Evolutionary conservation across 2,329 filamentous ascomycete genomes (phyloP), one percentile per base, ranked within the genome.

Genomic region (Verticillium nubilum): DNA sequence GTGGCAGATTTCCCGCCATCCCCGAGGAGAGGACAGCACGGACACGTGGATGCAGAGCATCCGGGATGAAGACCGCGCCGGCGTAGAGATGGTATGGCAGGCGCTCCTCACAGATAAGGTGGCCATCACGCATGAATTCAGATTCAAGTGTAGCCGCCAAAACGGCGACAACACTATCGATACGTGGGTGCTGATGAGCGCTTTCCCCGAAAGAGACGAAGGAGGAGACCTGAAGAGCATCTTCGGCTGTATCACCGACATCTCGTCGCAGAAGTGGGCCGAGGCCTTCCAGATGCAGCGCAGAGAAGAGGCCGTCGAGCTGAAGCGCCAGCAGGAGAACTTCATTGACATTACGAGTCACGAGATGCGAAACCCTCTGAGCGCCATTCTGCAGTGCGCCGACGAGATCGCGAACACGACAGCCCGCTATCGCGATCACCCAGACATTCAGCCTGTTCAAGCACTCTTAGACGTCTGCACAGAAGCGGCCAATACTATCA

Each of bases 231-330:
- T 92, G 57, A 91, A 91, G 74, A 86, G 87, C 62, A 87, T 92
- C 2, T 92, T 93, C 66, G 90, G 89, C 57, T 90, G 87, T 68
- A 88, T 96, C 57, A 94, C 91, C 0, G 91, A 96, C 68, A 96
- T 96, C 64, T 92, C 89, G 19, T 85, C 89, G 58, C 90, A 95
- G 70, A 96, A 96, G 71, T 88, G 88, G 80, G 91, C 91, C 1
- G 91, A 96, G 72, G 86, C 88, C 54, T 86, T 92, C 33, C 90
- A 96, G 71, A 91, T 84, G 66, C 82, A 87, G 52, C 86, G 90
- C 60, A 88, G 90, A 67, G 85, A 93, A 67, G 91, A 95, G 70
- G 92, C 91, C 0, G 85, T 93, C 2, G 89, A 94, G 69, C 80
- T 92, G 62, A 95, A 95, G 72, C 80, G 85, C 26, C 86, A 89